Conservation (phyloP, 257 asterid genomes). For the Nicotiana obtusifolia region DNA sequence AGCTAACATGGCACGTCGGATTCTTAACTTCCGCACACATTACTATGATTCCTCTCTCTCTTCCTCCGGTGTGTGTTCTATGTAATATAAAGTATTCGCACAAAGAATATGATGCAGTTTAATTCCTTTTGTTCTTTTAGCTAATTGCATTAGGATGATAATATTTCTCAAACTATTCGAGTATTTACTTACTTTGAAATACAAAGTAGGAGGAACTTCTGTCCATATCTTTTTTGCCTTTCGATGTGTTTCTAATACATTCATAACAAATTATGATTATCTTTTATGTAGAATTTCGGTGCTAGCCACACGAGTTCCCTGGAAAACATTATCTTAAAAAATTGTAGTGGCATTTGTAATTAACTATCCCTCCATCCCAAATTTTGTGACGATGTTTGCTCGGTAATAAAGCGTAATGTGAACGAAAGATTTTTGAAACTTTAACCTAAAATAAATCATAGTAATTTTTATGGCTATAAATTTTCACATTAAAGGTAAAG, state of each 20-base stretch:
- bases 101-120: not conserved
- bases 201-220: not conserved
- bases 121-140: not conserved
- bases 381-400: no score
- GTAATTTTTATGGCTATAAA: no score
- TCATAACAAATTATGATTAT: not conserved
- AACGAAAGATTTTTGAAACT: no score
- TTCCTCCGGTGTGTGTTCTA: not conserved
- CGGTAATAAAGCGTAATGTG: no score
- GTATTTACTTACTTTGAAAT: not conserved
- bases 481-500: no score
- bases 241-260: not conserved
- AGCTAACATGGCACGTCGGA: constrained; percentile 11
- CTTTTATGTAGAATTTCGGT: no score
- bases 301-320: no score
- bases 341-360: no score
- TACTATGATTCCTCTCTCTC: not conserved
- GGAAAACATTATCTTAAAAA: no score
- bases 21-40: not conserved
- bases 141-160: not conserved
- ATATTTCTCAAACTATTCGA: not conserved
- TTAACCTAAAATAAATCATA: no score
- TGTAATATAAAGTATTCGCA: not conserved
- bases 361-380: no score
- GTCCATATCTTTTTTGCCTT: not conserved